phyloP scores from a whole-genome alignment of 2,329 filamentous ascomycete genomes.

The Zymoseptoria tritici region DNA sequence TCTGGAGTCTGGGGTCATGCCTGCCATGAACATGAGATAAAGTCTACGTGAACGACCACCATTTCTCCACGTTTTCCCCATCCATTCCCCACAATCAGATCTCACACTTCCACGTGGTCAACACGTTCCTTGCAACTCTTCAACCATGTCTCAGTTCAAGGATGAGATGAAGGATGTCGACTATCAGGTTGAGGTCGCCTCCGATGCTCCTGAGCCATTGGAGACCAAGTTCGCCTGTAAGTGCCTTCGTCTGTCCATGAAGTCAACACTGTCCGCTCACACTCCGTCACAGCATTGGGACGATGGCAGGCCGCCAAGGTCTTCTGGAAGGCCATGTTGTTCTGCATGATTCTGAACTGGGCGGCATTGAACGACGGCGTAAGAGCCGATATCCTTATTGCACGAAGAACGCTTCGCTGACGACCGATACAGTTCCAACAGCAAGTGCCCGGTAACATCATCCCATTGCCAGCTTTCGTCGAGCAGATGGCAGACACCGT shows the following conservation, averaged over 20 bases:
- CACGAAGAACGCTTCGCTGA: neutral
- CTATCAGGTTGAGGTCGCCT: conserved; percentile 1
- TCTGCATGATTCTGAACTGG: conserved; percentile 15
- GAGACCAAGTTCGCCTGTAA: conserved; percentile 5
- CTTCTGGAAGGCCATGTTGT: conserved; percentile 15
- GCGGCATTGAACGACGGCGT: conserved; percentile 15
- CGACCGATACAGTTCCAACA: conserved; percentile 8
- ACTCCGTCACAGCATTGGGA: conserved; percentile 5
- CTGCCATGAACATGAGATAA: neutral
- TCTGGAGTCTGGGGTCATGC: neutral
- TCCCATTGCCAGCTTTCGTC: conserved; percentile 13
- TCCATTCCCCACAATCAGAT: neutral
- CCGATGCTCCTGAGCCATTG: conserved; percentile 3
- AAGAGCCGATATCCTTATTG: neutral
- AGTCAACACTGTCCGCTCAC: neutral
- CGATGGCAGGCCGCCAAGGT: conserved; percentile 12
- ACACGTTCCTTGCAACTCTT: conserved; percentile 4
- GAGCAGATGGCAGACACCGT: conserved; percentile 11
- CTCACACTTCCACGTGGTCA: neutral
- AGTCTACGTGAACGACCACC: conserved; percentile 3
- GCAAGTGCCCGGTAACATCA: conserved; percentile 16
- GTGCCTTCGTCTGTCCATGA: neutral
- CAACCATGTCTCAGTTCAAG: conserved; percentile 4
- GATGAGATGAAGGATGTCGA: conserved; percentile 3
- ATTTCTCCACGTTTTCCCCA: conserved; percentile 5